Conservation (phyloP, 352 stramenopile species). For the Globisporangium abappressorium region DNA sequence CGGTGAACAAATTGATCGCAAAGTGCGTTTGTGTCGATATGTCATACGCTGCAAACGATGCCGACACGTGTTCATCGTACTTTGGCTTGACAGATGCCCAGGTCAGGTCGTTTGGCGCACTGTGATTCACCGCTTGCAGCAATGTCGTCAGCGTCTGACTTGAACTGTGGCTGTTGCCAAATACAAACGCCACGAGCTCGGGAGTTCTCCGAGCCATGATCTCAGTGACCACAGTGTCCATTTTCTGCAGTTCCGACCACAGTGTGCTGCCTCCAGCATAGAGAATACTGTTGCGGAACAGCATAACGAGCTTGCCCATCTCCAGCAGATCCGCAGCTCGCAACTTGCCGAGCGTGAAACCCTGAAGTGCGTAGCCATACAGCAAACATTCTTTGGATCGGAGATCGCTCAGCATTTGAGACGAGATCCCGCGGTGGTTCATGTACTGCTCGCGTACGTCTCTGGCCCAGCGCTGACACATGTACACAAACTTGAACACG, state of each 20-base stretch:
- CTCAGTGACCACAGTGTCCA: constrained; percentile 18
- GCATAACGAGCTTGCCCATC: constrained; percentile 42
- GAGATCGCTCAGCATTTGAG: constrained; percentile 19
- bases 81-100: constrained; percentile 18
- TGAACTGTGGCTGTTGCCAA: not conserved
- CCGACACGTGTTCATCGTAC: constrained; percentile 8
- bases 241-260: not conserved
- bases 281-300: constrained; percentile 32
- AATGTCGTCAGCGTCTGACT: constrained; percentile 22
- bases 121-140: constrained; percentile 22
- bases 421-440: not conserved
- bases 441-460: not conserved
- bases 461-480: constrained; percentile 3
- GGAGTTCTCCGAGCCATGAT: constrained; percentile 32
- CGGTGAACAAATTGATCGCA: constrained; percentile 46
- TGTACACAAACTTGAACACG: constrained; percentile 3
- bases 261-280: constrained; percentile 1
- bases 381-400: constrained; percentile 40
- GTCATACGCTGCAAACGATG: constrained; percentile 33
- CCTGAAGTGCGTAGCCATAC: constrained; percentile 39
- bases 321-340: constrained; percentile 15
- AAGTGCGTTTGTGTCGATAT: constrained; percentile 21
- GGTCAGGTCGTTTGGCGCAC: constrained; percentile 21
- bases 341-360: constrained; percentile 21
- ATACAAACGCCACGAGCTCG: constrained; percentile 18